phyloP scores from a whole-genome alignment of 371 early-diverging fungal genomes.

The Ecytonucleospora hepatopenaei region DNA sequence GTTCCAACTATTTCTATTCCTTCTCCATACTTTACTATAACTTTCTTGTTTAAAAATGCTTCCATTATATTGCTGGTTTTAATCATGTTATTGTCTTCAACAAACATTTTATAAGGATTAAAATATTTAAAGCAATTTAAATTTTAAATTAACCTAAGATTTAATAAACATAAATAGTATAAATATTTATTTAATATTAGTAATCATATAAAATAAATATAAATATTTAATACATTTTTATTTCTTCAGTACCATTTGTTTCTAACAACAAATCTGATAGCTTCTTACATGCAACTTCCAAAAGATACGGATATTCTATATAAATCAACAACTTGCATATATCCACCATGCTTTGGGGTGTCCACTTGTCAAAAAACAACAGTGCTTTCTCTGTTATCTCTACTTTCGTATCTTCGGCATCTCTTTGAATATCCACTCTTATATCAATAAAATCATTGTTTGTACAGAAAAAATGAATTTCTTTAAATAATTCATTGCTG shows the following conservation, averaged over 20 bases:
- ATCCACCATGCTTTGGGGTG: constrained; percentile 28
- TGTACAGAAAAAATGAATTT: neutral
- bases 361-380: constrained; percentile 27
- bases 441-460: neutral
- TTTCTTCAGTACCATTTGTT: neutral
- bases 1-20: neutral
- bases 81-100: neutral
- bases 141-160: neutral
- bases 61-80: neutral
- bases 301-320: constrained; percentile 44
- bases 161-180: neutral
- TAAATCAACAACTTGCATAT: constrained; percentile 49
- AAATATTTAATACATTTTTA: neutral
- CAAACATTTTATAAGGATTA: neutral
- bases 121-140: neutral
- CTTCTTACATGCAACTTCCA: constrained; percentile 52
- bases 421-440: neutral
- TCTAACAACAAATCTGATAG: constrained; percentile 17
- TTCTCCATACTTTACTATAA: neutral
- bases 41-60: neutral
- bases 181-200: neutral
- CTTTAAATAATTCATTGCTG: neutral
- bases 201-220: neutral
- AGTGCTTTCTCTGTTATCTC: constrained; percentile 18
- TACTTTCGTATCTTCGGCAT: constrained; percentile 29